These are phyloP conservation scores for Musa balbisiana DNA, from an alignment of 202 grass and related monocot genomes.

Conservation along the genomic window DNA sequence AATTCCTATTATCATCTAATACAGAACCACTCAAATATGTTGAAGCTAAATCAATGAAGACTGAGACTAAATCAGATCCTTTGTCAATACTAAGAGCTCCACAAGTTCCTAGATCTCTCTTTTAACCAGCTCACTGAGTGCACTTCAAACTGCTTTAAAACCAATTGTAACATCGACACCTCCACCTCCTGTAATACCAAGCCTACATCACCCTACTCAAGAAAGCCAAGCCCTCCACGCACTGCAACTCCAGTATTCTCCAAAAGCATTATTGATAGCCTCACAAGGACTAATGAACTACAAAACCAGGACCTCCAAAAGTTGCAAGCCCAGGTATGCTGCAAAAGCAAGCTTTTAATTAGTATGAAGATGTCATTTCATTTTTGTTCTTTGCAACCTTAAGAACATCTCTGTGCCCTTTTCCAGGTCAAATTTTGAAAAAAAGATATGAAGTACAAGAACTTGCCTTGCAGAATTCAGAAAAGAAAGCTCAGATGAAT, in stretches of 20 bases:
- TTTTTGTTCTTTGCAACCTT: slow-evolving; percentile 12
- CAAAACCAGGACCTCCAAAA: slow-evolving; percentile 60
- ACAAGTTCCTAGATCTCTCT: slow-evolving; percentile 48
- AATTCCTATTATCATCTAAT: slow-evolving; percentile 42
- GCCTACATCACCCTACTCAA: slow-evolving; percentile 32
- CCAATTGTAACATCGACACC: slow-evolving; percentile 46
- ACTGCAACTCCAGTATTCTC: slow-evolving; percentile 29
- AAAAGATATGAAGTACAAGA: slow-evolving; percentile 67
- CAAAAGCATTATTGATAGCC: slow-evolving; percentile 48
- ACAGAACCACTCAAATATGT: slow-evolving; percentile 40
- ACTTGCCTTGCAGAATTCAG: slow-evolving; percentile 40
- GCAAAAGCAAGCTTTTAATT: no score
- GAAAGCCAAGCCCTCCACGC: slow-evolving; percentile 43
- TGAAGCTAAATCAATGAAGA: slow-evolving; percentile 45
- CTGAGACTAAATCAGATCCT: slow-evolving; percentile 54
- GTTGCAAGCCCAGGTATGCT: slow-evolving; percentile 59
- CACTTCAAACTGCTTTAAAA: slow-evolving; percentile 41
- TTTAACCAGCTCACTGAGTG: slow-evolving; percentile 34
- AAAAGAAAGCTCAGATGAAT: slow-evolving; percentile 52
- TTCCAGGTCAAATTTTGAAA: slow-evolving; percentile 49
- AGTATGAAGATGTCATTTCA: background rate
- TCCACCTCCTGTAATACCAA: slow-evolving; percentile 18
- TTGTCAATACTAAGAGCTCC: slow-evolving; percentile 37
- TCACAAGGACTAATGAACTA: slow-evolving; percentile 48
- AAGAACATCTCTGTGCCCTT: background rate